Percentiles rank a stretch among this genome's conserved stretches.
Evolutionary conservation across 352 stramenopile genomes (phyloP).

Genomic region (Pythium guiyangense): DNA sequence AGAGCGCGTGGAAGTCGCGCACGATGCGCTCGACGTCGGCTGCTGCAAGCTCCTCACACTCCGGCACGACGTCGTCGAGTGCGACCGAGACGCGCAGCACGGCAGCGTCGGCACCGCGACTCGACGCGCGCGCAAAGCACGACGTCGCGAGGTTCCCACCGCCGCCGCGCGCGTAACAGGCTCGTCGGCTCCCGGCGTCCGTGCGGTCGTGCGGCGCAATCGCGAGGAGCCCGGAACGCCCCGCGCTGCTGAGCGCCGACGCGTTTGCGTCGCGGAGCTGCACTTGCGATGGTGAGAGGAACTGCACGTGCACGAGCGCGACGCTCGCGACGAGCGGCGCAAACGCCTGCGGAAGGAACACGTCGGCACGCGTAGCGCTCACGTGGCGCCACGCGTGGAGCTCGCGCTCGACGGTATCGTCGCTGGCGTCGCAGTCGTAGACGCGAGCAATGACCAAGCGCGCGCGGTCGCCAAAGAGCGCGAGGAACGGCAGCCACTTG

Average conservation of each 20-base stretch:
- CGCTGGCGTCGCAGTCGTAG: neutral
- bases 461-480: constrained; percentile 49
- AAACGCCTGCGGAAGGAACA: constrained; percentile 32
- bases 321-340: constrained; percentile 32
- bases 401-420: constrained; percentile 26
- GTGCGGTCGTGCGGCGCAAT: constrained; percentile 28
- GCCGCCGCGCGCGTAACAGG: constrained; percentile 23
- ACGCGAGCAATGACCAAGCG: constrained; percentile 46
- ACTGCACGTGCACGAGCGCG: constrained; percentile 34
- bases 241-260: constrained; percentile 22
- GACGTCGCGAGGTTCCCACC: constrained; percentile 20
- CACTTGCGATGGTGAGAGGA: constrained; percentile 25
- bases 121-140: neutral
- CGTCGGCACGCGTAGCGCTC: constrained; percentile 20
- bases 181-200: constrained; percentile 24
- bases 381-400: constrained; percentile 32
- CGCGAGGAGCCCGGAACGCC: constrained; percentile 33
- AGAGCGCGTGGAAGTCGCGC: constrained; percentile 56
- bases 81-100: constrained; percentile 35
- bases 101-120: constrained; percentile 18
- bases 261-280: constrained; percentile 41
- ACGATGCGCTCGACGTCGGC: constrained; percentile 30
- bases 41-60: neutral
- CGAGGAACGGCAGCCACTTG: constrained; percentile 48
- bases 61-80: constrained; percentile 14